phyloP scores from a whole-genome alignment of 73 alveolate genomes.

The Diophrys sp. region DNA sequence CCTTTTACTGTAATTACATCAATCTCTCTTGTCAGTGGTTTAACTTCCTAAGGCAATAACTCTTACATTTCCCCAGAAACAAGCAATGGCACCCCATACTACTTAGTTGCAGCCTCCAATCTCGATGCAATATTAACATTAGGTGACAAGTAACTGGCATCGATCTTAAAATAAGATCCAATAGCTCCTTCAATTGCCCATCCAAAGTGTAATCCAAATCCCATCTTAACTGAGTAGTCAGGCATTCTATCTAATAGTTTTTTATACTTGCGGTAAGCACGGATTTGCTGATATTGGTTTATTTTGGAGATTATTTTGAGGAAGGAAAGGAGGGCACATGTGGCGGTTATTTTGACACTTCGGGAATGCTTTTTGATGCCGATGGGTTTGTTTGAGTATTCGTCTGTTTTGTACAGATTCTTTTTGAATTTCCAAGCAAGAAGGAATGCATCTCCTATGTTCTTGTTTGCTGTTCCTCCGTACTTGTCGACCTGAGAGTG shows the following conservation, averaged over 20 bases:
- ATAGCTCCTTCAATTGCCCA: slow-evolving; percentile 44
- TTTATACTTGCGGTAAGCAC: slow-evolving; percentile 8
- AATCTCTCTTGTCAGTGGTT: slow-evolving; percentile 7
- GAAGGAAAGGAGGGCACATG: slow-evolving; percentile 85
- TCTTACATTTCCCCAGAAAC: slow-evolving; percentile 15
- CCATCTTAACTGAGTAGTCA: slow-evolving; percentile 43
- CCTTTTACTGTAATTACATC: slow-evolving; percentile 10
- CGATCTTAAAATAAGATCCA: slow-evolving; percentile 20
- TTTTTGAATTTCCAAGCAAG: slow-evolving; percentile 81
- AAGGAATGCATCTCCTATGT: slow-evolving; percentile 98
- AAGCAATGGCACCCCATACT: slow-evolving; percentile 36
- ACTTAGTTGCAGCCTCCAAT: slow-evolving; percentile 38
- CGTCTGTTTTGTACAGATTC: neutral
- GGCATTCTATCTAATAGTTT: slow-evolving; percentile 35
- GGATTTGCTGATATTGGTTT: slow-evolving; percentile 27
- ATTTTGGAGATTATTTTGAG: slow-evolving; percentile 74
- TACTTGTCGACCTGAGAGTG: slow-evolving; percentile 88
- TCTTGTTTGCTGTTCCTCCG: slow-evolving; percentile 97
- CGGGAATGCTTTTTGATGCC: neutral
- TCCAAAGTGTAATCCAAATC: slow-evolving; percentile 38
- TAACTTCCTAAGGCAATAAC: neutral
- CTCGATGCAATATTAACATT: slow-evolving; percentile 26
- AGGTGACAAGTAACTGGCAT: slow-evolving; percentile 24
- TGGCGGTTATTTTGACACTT: slow-evolving; percentile 40
- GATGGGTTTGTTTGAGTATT: neutral